Conservation (phyloP, 169 alveolate species). For the Plasmodium adleri region DNA sequence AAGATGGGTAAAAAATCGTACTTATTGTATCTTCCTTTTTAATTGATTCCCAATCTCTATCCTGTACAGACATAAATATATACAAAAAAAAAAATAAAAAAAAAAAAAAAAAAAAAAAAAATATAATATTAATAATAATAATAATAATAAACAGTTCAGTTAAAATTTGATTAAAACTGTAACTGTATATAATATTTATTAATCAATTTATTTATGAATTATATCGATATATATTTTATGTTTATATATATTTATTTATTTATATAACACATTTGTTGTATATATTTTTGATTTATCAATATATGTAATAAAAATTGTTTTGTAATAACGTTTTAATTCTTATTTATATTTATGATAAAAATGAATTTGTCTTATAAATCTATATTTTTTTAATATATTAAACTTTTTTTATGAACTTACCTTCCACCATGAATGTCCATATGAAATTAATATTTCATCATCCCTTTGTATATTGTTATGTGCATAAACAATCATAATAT, state of each 20-base stretch:
- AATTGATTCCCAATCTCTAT: conserved; percentile 45
- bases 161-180: too few species aligned
- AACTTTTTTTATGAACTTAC: conserved; percentile 4
- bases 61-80: conserved; percentile 10
- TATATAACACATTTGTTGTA: too few species aligned
- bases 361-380: too few species aligned
- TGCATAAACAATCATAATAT: conserved; percentile 53
- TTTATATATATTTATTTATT: too few species aligned
- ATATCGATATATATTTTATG: too few species aligned
- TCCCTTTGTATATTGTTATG: conserved; percentile 21
- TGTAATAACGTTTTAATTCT: too few species aligned
- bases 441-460: conserved; percentile 54
- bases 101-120: not conserved
- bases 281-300: too few species aligned
- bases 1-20: conserved; percentile 30
- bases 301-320: too few species aligned
- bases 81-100: conserved; percentile 10
- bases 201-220: too few species aligned
- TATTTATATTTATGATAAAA: too few species aligned
- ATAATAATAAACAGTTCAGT: not conserved
- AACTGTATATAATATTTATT: too few species aligned
- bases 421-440: conserved; percentile 68
- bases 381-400: not conserved
- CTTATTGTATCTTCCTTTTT: conserved; percentile 14
- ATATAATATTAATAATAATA: not conserved